Percentiles rank a stretch among this genome's conserved stretches.
phyloP scores from a whole-genome alignment of 306 rosid species.

The Sesbania bispinosa region DNA sequence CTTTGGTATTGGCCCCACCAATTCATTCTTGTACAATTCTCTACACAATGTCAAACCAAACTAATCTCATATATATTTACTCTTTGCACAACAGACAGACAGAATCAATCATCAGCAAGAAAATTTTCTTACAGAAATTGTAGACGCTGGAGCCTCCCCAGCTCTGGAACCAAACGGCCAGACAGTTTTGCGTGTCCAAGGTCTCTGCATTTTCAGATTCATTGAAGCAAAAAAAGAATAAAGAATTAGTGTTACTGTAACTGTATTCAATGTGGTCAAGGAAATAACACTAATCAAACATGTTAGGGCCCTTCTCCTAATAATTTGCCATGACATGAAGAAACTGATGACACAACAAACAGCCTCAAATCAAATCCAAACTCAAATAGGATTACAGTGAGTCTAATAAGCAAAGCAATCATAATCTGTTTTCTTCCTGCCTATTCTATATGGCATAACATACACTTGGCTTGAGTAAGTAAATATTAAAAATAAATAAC shows the following conservation, averaged over 20 bases:
- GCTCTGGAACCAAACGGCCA: conserved; percentile 65
- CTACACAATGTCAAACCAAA: conserved; percentile 26
- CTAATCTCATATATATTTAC: too few species aligned
- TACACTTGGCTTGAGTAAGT: not conserved
- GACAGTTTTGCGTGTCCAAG: conserved; percentile 82
- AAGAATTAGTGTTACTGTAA: not conserved
- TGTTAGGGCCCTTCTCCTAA: too few species aligned
- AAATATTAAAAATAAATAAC: not conserved
- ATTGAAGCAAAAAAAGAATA: not conserved
- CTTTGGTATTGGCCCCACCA: conserved; percentile 67
- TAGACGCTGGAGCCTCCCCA: conserved; percentile 70
- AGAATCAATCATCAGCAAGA: too few species aligned
- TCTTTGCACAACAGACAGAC: too few species aligned
- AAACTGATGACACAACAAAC: not conserved
- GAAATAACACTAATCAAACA: too few species aligned
- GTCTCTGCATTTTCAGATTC: too few species aligned
- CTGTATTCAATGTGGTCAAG: not conserved
- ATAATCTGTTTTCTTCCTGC: too few species aligned
- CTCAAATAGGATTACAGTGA: too few species aligned
- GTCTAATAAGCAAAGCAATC: too few species aligned
- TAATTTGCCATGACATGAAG: too few species aligned
- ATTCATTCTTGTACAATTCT: conserved; percentile 68
- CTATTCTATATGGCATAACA: too few species aligned
- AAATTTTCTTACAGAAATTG: conserved; percentile 83
- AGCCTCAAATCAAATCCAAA: not conserved